These are phyloP conservation scores for Phyllosticta citriasiana DNA, from an alignment of 2,329 filamentous ascomycete genomes.

Conservation along the genomic window DNA sequence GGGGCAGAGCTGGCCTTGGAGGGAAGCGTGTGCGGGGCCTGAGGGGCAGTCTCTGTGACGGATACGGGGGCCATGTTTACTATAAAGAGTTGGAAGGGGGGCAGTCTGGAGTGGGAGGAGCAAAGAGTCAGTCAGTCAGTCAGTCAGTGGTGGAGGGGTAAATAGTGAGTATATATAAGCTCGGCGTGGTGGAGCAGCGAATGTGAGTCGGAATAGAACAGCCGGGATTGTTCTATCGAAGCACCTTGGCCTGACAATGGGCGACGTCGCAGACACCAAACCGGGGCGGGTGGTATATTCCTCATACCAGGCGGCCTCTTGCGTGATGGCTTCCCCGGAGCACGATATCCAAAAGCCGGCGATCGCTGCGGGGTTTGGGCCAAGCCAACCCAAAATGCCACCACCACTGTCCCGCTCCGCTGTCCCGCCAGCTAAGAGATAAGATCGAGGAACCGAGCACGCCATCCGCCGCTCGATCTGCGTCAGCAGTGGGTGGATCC, in stretches of 20 bases:
- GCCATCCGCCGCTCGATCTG: background rate
- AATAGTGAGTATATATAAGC: background rate
- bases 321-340: constrained; percentile 7
- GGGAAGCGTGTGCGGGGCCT: constrained; percentile 1
- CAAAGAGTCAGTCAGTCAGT: background rate
- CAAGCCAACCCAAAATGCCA: background rate
- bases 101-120: background rate
- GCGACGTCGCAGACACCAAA: background rate
- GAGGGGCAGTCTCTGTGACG: constrained; percentile 7
- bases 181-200: background rate
- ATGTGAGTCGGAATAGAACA: background rate
- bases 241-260: constrained; percentile 1
- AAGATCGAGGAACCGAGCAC: background rate
- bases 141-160: background rate
- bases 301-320: constrained; percentile 7
- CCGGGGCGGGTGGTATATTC: background rate
- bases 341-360: constrained; percentile 7
- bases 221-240: background rate
- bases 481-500: background rate
- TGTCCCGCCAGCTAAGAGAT: background rate
- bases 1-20: constrained; percentile 4
- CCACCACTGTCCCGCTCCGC: constrained; percentile 3
- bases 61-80: constrained; percentile 6
- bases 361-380: constrained; percentile 7
- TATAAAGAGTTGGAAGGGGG: background rate